Conservation (phyloP, 2,329 filamentous ascomycete species). For the Escovopsis sp. region DNA sequence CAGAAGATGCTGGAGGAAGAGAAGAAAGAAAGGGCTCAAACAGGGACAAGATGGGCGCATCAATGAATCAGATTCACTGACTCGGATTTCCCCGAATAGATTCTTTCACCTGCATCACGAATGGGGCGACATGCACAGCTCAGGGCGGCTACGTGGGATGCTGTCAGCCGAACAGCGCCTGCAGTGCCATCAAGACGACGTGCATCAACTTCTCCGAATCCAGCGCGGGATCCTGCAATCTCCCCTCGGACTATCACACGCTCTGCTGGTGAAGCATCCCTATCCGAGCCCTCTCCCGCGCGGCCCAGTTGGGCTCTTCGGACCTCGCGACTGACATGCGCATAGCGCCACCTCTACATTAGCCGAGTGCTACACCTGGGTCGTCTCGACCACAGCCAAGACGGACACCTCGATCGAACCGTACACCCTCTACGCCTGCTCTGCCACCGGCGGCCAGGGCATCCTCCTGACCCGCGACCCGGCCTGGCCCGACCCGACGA, state of each 20-base stretch:
- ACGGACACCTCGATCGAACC: conserved; percentile 3
- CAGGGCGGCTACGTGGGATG: conserved; percentile 17
- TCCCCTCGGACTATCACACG: conserved; percentile 17
- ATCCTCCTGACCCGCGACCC: conserved; percentile 18
- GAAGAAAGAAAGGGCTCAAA: background rate
- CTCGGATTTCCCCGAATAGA: conserved; percentile 6
- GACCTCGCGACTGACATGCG: background rate
- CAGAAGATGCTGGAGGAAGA: background rate
- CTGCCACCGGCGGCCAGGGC: conserved; percentile 10
- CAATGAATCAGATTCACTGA: too few species aligned
- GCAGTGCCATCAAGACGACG: conserved; percentile 17
- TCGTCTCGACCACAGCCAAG: conserved; percentile 11
- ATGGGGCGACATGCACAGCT: conserved; percentile 14
- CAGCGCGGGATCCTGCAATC: conserved; percentile 11
- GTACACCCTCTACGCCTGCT: conserved; percentile 16
- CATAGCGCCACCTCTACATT: conserved; percentile 2
- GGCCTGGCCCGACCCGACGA: conserved; percentile 10
- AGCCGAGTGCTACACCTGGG: conserved; percentile 16
- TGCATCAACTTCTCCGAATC: conserved; percentile 18
- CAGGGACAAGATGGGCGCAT: too few species aligned
- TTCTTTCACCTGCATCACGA: conserved; percentile 16
- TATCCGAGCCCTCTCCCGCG: background rate
- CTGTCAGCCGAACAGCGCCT: conserved; percentile 15
- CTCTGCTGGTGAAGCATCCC: conserved; percentile 19
- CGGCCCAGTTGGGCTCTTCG: background rate